Base-by-base conservation (phyloP, 495 filamentous ascomycete genomes). In the Neurospora discreta region DNA sequence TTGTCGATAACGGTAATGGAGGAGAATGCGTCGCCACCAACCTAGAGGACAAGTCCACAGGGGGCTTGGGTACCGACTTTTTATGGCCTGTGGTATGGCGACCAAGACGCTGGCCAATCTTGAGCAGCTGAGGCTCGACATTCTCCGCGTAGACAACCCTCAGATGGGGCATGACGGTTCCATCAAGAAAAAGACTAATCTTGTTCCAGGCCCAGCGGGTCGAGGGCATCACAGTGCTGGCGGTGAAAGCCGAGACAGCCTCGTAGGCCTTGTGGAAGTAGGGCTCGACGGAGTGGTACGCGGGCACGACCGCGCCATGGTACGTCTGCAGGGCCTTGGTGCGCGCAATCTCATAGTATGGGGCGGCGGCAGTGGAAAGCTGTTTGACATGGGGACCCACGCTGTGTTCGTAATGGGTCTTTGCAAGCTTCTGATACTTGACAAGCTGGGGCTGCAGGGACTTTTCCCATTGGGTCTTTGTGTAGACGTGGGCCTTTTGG, bases 81-180 rank as follows among this genome's bases (percentile, higher is more conserved):
- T 77, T 79, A 26, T 18, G 18, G 68, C 72, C 69, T 44, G 70
- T 75, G 70, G 68, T 88, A 81, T 98, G 94, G 71, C 92, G 87
- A 7, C 94, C 95, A 18, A 99, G 86, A 11, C 95, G 87, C 82
- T 98, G 91, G 16, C 93, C 90, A 73, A 99, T 98, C 74, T 93
- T 91, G 68, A 95, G 88, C 1, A 99, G 86, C 78, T 99, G 95
- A 13, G 96, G 96, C 81, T 98, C 94, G 9, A 99, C 95, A 74
- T 95, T 95, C 77, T 95, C 89, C 40, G 90, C 90, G 75, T 97
- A 98, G 13, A 97, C 81, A 33, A 92, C 86, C 38, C 90, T 86
- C 8, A 98, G 30, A 75, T 89, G 89, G 9, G 94, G 94, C 91
- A 91, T 95, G 15, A 97, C 76, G 3, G 87, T 91, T 58, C 88